Base-by-base conservation (phyloP, 768 basidiomycete genomes). In the Tephrocybe sp. region DNA sequence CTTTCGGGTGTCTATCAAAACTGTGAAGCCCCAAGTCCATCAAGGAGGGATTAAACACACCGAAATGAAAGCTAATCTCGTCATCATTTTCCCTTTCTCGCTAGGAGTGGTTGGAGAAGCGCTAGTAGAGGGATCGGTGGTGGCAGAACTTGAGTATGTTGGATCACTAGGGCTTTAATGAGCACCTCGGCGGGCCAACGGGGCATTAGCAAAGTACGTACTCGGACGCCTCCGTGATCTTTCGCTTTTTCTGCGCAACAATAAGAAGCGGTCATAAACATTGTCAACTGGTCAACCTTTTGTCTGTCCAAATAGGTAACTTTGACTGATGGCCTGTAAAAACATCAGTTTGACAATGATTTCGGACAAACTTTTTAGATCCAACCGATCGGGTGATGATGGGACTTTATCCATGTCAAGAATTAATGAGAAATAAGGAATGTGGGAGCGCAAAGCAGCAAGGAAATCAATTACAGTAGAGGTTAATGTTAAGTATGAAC, bases 241-340 rank as follows among this genome's bases (percentile, higher is more conserved):
- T 50, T 55, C 56, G 63, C 47, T 66, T 67, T 55, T 58, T 60
- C 66, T 68, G 42, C 25, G 53, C 11, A 17, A 50, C 53, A 54
- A 61, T 56, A 51, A 56, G 53, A 41, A 36, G 24, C 14, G 43
- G 20, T 1, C 15, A 24, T 30, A 37, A 24, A 51, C 34, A 50
- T 46, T 50, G 47, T 12, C 40, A 42, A 54, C 21, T 17, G 43
- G 11, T 38, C 39, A 57, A 68, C 71, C 67, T 73, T 73, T 61
- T 65, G 65, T 59, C 65, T 64, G 40, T 65, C 67, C 55, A 67
- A 60, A 57, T 72, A 70, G 4, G 69, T 72, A 37, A 62, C 51
- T 51, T 63, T 69, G 20, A 63, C 62, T 6, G 48, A 43, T 44
- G 51, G 56, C 50, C 54, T 56, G 24, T n/a, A 20, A 55, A 41